Base-by-base conservation (phyloP, 768 basidiomycete genomes). In the Artomyces pyxidatus region DNA sequence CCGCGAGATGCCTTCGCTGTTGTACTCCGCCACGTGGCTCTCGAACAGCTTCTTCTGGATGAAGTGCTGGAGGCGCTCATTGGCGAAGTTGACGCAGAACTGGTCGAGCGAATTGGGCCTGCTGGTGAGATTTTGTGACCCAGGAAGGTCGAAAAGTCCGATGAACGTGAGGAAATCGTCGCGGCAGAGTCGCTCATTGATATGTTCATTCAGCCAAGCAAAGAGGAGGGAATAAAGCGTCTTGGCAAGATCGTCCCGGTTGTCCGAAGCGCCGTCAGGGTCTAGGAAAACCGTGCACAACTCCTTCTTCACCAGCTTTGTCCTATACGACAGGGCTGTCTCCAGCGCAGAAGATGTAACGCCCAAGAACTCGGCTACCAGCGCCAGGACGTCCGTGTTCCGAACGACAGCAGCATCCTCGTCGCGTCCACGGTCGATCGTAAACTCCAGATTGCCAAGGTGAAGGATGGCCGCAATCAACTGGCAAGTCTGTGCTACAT, bases 261-360 rank as follows among this genome's bases (percentile, higher is more conserved):
- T 96, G 59, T 88, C 85, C 0, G 89, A 84, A 2, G 95, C 91
- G 46, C 88, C 89, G 61, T 98, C 94, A 0, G 88, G 83, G 62
- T 98, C 94, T 39, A 98, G 77, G 70, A 98, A 96, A 23, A 96
- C 84, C 0, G 93, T 96, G 65, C 92, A 96, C n/a, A 96, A 73
- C 67, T 98, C 94, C 69, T 93, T 96, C 65, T 91, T 88, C 61
- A 97, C 80, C 48, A 97, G 71, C 64, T 88, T 89, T 1, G 90
- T 93, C 69, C 85, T 88, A 78, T 93, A 95, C 0, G 91, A 88
- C 37, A 99, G 71, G 0, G 88, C 76, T 2, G 73, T 74, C 63
- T 95, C 93, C 14, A 98, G 75, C 0, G 79, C 80, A 3, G 74
- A 63, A 1, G 85, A 63, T 28, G 78, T 74, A 3, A 98, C 81